These are phyloP conservation scores for Coprinellus aureogranulatus DNA, from an alignment of 768 basidiomycete genomes.

Conservation along the genomic window DNA sequence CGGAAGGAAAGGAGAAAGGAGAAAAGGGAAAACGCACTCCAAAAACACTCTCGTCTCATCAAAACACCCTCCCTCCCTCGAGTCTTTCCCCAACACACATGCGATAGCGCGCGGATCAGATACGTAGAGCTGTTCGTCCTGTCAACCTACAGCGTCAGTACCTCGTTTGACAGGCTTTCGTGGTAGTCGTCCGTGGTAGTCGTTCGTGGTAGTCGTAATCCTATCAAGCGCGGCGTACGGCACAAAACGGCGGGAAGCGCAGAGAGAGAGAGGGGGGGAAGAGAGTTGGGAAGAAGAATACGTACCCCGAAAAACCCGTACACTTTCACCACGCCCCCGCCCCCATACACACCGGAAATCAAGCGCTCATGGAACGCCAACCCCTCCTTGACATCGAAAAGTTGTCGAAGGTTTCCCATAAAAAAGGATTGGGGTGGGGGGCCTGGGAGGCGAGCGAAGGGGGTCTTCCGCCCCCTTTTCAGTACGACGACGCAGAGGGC, in stretches of 20 bases:
- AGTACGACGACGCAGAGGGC: too few species aligned
- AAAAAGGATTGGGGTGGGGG: neutral
- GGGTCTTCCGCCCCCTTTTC: too few species aligned
- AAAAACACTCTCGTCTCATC: conserved; percentile 46
- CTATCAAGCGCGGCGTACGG: too few species aligned
- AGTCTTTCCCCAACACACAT: conserved; percentile 39
- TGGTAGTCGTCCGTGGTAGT: too few species aligned
- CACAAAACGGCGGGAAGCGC: too few species aligned
- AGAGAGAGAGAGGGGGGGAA: neutral
- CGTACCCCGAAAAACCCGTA: conserved; percentile 48
- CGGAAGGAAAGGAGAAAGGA: neutral
- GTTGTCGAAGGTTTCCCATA: conserved; percentile 41
- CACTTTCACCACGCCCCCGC: conserved; percentile 44
- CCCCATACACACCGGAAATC: conserved; percentile 28
- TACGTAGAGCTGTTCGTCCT: conserved; percentile 51
- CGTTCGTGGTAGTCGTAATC: too few species aligned
- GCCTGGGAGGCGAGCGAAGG: neutral
- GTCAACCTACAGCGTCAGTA: neutral
- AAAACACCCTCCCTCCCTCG: conserved; percentile 40
- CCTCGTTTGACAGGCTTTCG: too few species aligned
- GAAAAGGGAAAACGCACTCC: conserved; percentile 31
- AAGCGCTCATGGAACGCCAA: conserved; percentile 39
- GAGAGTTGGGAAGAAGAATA: neutral
- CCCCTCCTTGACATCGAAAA: conserved; percentile 41
- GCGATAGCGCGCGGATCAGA: conserved; percentile 49